Conservation (phyloP, 257 asterid genomes). For the Salvia miltiorrhiza region DNA sequence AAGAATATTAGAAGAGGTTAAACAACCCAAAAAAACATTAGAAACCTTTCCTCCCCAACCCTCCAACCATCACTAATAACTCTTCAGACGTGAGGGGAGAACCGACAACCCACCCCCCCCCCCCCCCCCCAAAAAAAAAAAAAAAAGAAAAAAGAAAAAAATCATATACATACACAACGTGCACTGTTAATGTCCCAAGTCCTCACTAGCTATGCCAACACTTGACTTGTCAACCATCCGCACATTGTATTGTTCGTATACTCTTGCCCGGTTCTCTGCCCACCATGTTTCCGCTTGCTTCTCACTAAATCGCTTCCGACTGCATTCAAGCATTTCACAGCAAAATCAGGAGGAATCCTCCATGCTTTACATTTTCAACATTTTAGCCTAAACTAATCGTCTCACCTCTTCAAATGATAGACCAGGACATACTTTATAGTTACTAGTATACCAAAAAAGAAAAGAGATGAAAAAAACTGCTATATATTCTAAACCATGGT, state of each 20-base stretch:
- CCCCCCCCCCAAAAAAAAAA: too few species aligned
- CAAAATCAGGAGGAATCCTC: not conserved
- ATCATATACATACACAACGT: constrained; percentile 17
- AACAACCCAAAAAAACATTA: constrained; percentile 17
- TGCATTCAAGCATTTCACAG: constrained; percentile 44
- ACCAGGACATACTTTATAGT: not conserved
- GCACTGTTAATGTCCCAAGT: constrained; percentile 28
- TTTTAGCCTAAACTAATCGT: not conserved
- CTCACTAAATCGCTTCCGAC: constrained; percentile 87
- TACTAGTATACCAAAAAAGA: not conserved
- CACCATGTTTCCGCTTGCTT: constrained; percentile 86
- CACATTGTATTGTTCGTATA: constrained; percentile 59
- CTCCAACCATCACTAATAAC: constrained; percentile 11
- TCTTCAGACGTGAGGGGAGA: constrained; percentile 1
- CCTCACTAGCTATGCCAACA: constrained; percentile 63
- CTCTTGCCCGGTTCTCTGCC: constrained; percentile 76
- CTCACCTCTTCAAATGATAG: not conserved
- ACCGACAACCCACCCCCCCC: not conserved
- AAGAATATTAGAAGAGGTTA: constrained; percentile 21
- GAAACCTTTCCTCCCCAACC: constrained; percentile 18
- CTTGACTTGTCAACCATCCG: constrained; percentile 67
- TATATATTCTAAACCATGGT: not conserved
- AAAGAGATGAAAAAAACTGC: not conserved
- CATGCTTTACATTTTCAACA: not conserved
- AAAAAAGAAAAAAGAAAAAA: not conserved